Evolutionary conservation across 2,329 filamentous ascomycete genomes (phyloP), one percentile per base, ranked within the genome.

Genomic region (Zasmidium citrigriseum): DNA sequence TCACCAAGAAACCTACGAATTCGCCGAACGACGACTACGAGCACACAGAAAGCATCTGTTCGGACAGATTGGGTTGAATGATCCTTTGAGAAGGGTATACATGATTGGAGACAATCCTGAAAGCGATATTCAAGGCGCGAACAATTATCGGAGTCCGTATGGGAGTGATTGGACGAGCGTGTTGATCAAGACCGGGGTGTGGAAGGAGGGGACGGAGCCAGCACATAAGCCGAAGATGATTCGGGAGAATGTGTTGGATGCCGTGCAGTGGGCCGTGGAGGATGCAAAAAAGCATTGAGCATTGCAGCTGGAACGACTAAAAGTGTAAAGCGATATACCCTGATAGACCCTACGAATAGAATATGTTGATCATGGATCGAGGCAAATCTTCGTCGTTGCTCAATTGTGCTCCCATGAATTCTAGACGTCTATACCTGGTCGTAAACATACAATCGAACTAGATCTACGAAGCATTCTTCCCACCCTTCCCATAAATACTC

Each of bases 61-160:
- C 50, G 67, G 62, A 61, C 71, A 68, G 18, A 63, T 57, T 41
- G 70, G 70, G 1, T 47, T 72, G 48, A 62, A 63, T 55, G 64
- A 60, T 20, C 81, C 82, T n/a, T 75, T 96, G 55, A 80, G 82
- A 68, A 84, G 82, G 46, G 92, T 98, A 11, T 98, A 96, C 76
- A 98, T 98, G 93, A 85, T 98, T 45, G 95, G 95, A 1, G 79
- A 82, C 57, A 82, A 81, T 58, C 79, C 79, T 4, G 91, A 91
- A 70, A 95, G 89, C 66, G 95, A 99, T 73, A 96, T 99, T 64
- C 80, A 85, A 4, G 95, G 95, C 4, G 93, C 91, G 20, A 96
- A 96, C 71, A 82, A 83, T 47, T 96, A 89, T 70, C 70, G 78
- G 46, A 90, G 88, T 62, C 77, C 82, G 3, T 76, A 82, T 57